Evolutionary conservation across 2,329 filamentous ascomycete genomes (phyloP).

Genomic region (Sclerotinia borealis): DNA sequence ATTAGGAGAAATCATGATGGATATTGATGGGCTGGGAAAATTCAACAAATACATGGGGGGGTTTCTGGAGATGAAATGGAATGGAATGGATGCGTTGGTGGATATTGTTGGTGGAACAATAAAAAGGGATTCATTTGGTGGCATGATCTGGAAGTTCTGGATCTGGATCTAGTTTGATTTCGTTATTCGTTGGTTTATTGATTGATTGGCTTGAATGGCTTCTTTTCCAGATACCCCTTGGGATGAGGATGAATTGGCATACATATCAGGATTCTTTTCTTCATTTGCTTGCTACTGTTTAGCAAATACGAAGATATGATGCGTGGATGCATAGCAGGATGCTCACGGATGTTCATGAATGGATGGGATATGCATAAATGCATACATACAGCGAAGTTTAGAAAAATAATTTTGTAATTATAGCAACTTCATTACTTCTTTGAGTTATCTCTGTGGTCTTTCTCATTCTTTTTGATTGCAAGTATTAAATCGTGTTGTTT

Average conservation of each 20-base stretch:
- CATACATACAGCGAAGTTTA: background rate
- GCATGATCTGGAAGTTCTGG: background rate
- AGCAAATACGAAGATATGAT: background rate
- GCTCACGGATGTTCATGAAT: background rate
- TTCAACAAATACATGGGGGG: background rate
- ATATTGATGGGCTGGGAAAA: background rate
- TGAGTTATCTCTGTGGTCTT: background rate
- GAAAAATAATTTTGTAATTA: background rate
- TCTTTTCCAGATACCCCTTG: slow-evolving; percentile 12
- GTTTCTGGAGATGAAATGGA: background rate
- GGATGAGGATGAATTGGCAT: slow-evolving; percentile 10
- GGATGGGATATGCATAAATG: background rate
- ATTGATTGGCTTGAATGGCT: slow-evolving; percentile 6
- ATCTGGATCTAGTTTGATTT: background rate
- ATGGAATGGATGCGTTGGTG: background rate
- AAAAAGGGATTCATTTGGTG: background rate
- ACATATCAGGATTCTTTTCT: background rate
- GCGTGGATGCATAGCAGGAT: background rate
- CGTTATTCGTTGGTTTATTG: slow-evolving; percentile 4
- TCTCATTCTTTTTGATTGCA: background rate
- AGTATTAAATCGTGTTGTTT: background rate
- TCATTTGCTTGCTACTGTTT: background rate
- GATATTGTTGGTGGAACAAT: background rate
- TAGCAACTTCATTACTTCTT: background rate
- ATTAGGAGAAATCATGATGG: background rate